phyloP scores from a whole-genome alignment of 805 yeast species.

The Vanderwaltozyma verrucispora region DNA sequence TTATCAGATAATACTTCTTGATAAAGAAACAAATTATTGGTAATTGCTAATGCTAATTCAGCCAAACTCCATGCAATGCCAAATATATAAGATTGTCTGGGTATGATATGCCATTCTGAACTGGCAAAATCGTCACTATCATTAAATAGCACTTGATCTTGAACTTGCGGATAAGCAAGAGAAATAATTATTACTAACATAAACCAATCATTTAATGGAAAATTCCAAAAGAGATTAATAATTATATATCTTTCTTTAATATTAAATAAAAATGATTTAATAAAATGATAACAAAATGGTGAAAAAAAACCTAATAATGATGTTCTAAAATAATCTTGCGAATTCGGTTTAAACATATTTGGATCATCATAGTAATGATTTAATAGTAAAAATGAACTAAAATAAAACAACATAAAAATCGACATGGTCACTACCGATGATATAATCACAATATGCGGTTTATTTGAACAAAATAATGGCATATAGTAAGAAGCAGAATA shows the following conservation, averaged over 20 bases:
- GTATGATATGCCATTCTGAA: slow-evolving; percentile 31
- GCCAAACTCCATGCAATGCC: slow-evolving; percentile 31
- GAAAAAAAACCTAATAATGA: slow-evolving; percentile 28
- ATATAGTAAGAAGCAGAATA: slow-evolving; percentile 26
- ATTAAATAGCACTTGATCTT: slow-evolving; percentile 8
- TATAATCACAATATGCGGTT: slow-evolving; percentile 15
- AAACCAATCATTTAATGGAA: slow-evolving; percentile 29
- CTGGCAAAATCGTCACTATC: slow-evolving; percentile 7
- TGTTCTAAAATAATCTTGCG: slow-evolving; percentile 33
- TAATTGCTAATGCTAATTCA: slow-evolving; percentile 23
- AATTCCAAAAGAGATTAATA: slow-evolving; percentile 23
- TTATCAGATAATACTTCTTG: slow-evolving; percentile 12
- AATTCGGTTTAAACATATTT: slow-evolving; percentile 27
- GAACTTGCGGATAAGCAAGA: slow-evolving; percentile 33
- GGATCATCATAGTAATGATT: slow-evolving; percentile 19
- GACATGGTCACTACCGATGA: slow-evolving; percentile 5
- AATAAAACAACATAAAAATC: slow-evolving; percentile 13
- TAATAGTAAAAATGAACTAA: slow-evolving; percentile 15
- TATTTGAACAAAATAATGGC: slow-evolving; percentile 27
- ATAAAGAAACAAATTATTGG: slow-evolving; percentile 18
- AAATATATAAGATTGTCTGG: slow-evolving; percentile 31
- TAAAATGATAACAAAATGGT: slow-evolving; percentile 26
- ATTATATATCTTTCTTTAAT: slow-evolving; percentile 23
- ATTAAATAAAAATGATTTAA: slow-evolving; percentile 22
- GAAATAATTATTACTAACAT: slow-evolving; percentile 28